Base-by-base conservation (phyloP, 768 basidiomycete species). In the Russula sp. region DNA sequence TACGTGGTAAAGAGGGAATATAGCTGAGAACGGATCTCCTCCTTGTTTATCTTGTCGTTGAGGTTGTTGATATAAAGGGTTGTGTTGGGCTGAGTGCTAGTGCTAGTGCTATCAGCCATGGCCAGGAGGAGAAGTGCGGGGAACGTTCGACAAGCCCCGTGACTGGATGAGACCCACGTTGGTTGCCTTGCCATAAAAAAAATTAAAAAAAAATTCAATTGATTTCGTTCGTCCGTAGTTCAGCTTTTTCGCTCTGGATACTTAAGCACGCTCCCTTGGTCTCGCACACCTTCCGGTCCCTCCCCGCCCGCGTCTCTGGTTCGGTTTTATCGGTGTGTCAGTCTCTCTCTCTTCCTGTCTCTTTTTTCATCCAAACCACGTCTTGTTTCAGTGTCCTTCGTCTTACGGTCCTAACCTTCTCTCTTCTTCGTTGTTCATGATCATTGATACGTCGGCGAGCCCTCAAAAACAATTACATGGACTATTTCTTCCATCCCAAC, bases 41-140 rank as follows among this genome's bases (percentile, higher is more conserved):
- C 86, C 73, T 93, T 97, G 77, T 90, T 90, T 68, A 93, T 79
- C 75, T 93, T 90, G 73, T 93, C 87, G 70, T 97, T 94, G 72
- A 98, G 83, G 70, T 95, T 94, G 70, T 92, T 90, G 74, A 98
- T 75, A 75, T 95, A 97, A 69, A 98, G 82, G 60, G 95, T 92
- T 46, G 84, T 80, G 71, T 88, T 92, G 22, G 95, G 95, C 71
- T 88, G 86, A 49, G 77, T 77, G 53, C 38, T 22, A 49, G 77
- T 77, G 53, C 38, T 22, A 43, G 73, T 66, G 68, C 5, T 43
- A 20, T 79, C 78, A 65, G 79, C 74, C 77, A 79, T 78, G 69
- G 56, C 36, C 49, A 9, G 13, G n/a, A n/a, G n/a, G n/a, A 39
- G 34, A 38, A 11, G 32, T 10, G 50, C 43, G 25, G 25, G 46